Percentiles rank a stretch among this genome's conserved stretches.
These are phyloP conservation scores for Conringia planisiliqua DNA, from an alignment of 345 rosid genomes.

Conservation along the genomic window DNA sequence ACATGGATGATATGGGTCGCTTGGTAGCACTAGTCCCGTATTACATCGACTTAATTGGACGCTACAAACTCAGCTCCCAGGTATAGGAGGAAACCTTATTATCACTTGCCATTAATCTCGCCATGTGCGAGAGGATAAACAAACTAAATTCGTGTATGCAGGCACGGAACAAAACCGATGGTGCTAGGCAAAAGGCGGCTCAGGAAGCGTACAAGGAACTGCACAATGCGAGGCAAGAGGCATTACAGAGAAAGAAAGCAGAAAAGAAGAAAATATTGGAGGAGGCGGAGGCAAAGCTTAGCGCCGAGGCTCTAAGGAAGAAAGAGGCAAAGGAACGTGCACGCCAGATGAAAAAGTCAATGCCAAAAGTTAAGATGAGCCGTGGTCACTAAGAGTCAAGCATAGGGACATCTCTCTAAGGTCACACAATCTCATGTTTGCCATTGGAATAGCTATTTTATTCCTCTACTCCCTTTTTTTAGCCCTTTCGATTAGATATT, in stretches of 20 bases:
- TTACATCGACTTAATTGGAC: slow-evolving; percentile 88
- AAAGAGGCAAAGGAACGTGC: slow-evolving; percentile 84
- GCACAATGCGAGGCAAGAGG: slow-evolving; percentile 88
- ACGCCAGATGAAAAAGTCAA: slow-evolving; percentile 74
- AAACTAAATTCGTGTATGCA: slow-evolving; percentile 11
- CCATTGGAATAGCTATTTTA: slow-evolving; percentile 12
- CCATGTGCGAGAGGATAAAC: background rate
- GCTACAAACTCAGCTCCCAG: slow-evolving; percentile 90
- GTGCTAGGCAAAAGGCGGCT: slow-evolving; percentile 76
- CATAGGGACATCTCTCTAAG: slow-evolving; percentile 8
- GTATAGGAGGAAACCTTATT: slow-evolving; percentile 36
- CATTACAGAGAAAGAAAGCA: slow-evolving; percentile 78
- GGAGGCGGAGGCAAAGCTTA: slow-evolving; percentile 86
- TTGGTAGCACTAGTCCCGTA: slow-evolving; percentile 83
- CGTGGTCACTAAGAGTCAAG: slow-evolving; percentile 49
- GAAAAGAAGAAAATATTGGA: slow-evolving; percentile 75
- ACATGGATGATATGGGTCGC: slow-evolving; percentile 81
- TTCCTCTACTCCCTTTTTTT: background rate
- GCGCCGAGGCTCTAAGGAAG: slow-evolving; percentile 78
- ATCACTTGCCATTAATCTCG: background rate
- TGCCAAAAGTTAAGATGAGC: slow-evolving; percentile 84
- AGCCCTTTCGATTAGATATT: slow-evolving; percentile 1
- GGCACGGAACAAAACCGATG: slow-evolving; percentile 85
- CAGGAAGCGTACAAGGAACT: slow-evolving; percentile 92
- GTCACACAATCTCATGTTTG: background rate